These are phyloP conservation scores for Marvania coccoides DNA, from an alignment of 139 green algal species.

Conservation along the genomic window DNA sequence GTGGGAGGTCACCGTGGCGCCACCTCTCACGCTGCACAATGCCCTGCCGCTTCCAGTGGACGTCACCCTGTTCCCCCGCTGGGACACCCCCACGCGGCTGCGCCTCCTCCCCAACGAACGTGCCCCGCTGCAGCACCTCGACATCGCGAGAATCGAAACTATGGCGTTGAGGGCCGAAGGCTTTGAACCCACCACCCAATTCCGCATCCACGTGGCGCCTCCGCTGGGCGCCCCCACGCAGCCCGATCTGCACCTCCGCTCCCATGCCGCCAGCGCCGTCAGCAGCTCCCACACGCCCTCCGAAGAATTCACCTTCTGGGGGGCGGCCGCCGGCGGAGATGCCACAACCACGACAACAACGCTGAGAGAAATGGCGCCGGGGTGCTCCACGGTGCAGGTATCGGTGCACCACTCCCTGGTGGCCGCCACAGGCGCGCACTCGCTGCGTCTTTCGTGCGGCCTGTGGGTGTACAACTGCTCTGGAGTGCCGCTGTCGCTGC, in stretches of 20 bases:
- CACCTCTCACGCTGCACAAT: conserved; percentile 50
- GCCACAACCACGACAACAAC: neutral
- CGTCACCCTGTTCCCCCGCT: conserved; percentile 9
- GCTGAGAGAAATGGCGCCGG: conserved; percentile 1
- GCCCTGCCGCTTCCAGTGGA: conserved; percentile 40
- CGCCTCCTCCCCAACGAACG: conserved; percentile 19
- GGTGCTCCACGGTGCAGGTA: conserved; percentile 1
- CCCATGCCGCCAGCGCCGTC: too few species aligned
- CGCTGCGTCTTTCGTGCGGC: conserved; percentile 29
- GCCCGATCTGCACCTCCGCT: neutral
- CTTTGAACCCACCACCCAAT: conserved; percentile 17
- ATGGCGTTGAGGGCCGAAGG: conserved; percentile 23
- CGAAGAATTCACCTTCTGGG: neutral
- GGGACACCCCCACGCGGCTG: neutral
- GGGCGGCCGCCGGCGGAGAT: neutral
- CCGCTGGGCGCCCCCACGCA: too few species aligned
- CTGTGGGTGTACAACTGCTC: conserved; percentile 76
- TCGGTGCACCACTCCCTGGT: conserved; percentile 9
- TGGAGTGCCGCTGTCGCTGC: conserved; percentile 49
- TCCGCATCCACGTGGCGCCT: too few species aligned
- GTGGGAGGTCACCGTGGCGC: conserved; percentile 39
- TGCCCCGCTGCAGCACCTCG: conserved; percentile 15
- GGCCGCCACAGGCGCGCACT: conserved; percentile 12
- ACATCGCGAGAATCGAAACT: conserved; percentile 1
- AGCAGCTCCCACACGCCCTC: neutral